Conservation (phyloP, 164 flowering plant genomes). For the Piper longum region DNA sequence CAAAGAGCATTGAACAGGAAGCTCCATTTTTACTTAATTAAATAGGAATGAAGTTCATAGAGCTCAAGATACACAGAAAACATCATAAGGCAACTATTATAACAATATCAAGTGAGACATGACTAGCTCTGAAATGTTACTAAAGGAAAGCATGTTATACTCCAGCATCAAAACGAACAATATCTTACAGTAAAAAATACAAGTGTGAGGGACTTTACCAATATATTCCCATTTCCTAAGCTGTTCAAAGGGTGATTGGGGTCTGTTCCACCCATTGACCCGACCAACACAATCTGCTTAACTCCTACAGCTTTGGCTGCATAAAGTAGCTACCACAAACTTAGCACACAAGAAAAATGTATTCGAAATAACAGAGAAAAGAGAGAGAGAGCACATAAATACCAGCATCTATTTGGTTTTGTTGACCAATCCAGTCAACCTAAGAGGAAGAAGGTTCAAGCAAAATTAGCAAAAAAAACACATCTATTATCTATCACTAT, state of each 20-base stretch:
- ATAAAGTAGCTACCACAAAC: slow-evolving; percentile 5
- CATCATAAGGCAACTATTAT: too few relatives aligned
- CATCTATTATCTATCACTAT: too few relatives aligned
- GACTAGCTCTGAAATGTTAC: too few relatives aligned
- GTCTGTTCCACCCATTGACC: slow-evolving; percentile 95
- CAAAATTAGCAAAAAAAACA: background rate
- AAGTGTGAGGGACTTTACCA: slow-evolving; percentile 25
- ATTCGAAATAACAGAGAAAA: background rate
- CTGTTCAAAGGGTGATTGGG: slow-evolving; percentile 74
- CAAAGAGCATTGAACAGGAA: background rate
- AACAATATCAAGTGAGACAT: too few relatives aligned
- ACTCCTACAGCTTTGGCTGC: slow-evolving; percentile 92
- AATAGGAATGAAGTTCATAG: too few relatives aligned
- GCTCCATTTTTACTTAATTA: too few relatives aligned
- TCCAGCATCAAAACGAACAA: too few relatives aligned
- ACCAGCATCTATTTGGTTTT: slow-evolving; percentile 99
- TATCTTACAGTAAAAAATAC: background rate
- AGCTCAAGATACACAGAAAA: too few relatives aligned
- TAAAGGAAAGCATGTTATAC: background rate
- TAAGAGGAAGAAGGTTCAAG: slow-evolving; percentile 11
- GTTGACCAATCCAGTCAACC: slow-evolving; percentile 99
- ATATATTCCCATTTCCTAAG: slow-evolving; percentile 84
- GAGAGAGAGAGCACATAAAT: slow-evolving; percentile 3
- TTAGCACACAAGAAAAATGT: slow-evolving; percentile 3
- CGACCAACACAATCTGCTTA: slow-evolving; percentile 91